These are phyloP conservation scores for Alternaria novae-zelandiae DNA, from an alignment of 2,329 filamentous ascomycete species.

Conservation along the genomic window DNA sequence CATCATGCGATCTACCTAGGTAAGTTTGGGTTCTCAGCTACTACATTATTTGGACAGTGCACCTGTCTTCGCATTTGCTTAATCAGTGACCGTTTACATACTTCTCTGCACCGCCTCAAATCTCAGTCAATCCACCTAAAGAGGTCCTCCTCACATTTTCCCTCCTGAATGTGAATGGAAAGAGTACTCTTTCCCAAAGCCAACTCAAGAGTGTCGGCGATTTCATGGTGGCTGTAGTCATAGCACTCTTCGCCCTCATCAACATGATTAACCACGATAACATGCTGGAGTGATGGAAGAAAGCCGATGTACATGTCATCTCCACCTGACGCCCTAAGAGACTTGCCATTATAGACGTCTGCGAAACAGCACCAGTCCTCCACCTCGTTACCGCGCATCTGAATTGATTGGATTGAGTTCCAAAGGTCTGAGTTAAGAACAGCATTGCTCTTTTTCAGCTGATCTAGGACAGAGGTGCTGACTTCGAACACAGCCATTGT, in stretches of 20 bases:
- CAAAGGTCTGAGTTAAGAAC: rapidly evolving
- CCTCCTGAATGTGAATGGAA: background rate
- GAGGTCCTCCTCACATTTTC: too few species aligned
- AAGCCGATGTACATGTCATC: background rate
- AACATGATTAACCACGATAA: rapidly evolving
- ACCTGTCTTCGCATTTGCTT: background rate
- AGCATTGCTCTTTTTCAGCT: rapidly evolving
- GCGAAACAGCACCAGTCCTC: background rate
- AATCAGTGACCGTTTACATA: too few species aligned
- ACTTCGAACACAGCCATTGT: background rate
- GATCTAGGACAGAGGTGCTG: background rate
- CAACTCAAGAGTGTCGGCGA: background rate
- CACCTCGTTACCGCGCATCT: background rate
- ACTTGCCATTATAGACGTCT: background rate
- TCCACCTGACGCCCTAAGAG: background rate
- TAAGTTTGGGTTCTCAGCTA: too few species aligned
- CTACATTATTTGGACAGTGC: too few species aligned
- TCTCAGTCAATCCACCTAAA: background rate
- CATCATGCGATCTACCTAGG: too few species aligned
- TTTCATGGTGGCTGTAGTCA: background rate
- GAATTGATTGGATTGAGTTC: background rate
- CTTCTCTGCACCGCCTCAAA: background rate
- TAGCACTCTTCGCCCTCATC: rapidly evolving
- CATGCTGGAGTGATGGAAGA: background rate
- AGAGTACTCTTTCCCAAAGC: background rate